Evolutionary conservation across 2,329 filamentous ascomycete species (phyloP), one percentile per base, ranked within the genome.

Genomic region (Fusarium sublunatum): DNA sequence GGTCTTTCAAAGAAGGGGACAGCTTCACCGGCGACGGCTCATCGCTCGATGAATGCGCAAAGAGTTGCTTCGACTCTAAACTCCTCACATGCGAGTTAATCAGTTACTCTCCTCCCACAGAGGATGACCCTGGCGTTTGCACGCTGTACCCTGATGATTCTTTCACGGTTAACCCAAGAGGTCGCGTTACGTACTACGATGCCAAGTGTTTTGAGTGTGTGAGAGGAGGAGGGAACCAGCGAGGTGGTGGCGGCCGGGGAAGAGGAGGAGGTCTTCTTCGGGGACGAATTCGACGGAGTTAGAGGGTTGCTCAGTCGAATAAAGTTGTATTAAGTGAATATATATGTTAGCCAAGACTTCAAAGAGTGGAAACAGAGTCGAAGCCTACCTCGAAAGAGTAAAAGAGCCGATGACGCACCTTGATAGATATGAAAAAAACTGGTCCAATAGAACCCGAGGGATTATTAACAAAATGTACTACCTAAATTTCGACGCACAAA

Each of bases 401-500:
- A 51, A 32, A 24, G 26, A 39, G 39, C 7, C 34, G 36, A 26
- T 8, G 7, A 5, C 3, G 36, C 26, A 62, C 53, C 53, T 45
- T 63, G 59, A 63, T 59, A 42, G 58, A 29, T 24, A 9, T 5
- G 0, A 7, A 31, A 29, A 31, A 15, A 42, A 12, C 13, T 11
- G 12, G 28, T 12, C 55, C 58, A 62, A 62, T 63, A 36, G 4
- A 38, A 53, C 4, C 6, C 2, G 12, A 6, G 42, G n/a, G 36
- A 62, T 62, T 62, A 63, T 53, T 35, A 59, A 59, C 3, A 19
- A 19, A 19, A n/a, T 22, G 6, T 6, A 28, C 35, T 4, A 39
- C 19, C 29, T 19, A 13, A 13, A 9, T 45, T n/a, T 9, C 8
- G 15, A 32, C 36, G 2, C 52, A 45, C 58, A 45, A 22, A 19